Evolutionary conservation across 2,329 filamentous ascomycete species (phyloP), one percentile per base, ranked within the genome.

Genomic region (Fusarium pseudocircinatum): DNA sequence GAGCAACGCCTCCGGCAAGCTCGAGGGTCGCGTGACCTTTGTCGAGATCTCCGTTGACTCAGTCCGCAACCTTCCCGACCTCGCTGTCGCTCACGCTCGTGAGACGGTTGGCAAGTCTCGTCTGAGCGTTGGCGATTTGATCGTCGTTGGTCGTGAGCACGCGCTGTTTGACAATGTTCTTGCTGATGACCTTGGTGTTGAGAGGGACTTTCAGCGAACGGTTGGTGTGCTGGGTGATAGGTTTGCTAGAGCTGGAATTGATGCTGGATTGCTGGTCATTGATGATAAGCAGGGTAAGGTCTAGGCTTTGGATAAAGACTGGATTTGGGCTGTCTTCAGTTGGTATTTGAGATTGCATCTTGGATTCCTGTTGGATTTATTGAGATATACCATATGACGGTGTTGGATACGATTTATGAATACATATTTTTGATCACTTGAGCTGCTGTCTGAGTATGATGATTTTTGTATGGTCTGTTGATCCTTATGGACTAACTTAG

Each of bases 261-360:
- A 79, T 47, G 79, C 80, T 20, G 79, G 79, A 11, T 20, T 82
- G 26, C 60, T 82, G 70, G 72, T 82, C 1, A 77, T 78, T 43
- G 74, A 73, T 30, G 70, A 73, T 14, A 75, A 72, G 16, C 62
- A 68, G 34, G 34, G 24, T 4, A 59, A 42, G 13, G 46, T 22
- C 28, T 73, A 49, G 39, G n/a, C 4, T 28, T 60, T 40, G 18
- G 15, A 18, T 32, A 18, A 4, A 30, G 20, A 34, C n/a, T 43
- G 30, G 6, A 24, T 14, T 42, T 34, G 5, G 20, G 8, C n/a
- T 24, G 24, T 39, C 52, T 42, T 42, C 11, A 4, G 16, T 47
- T 34, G 37, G 37, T 30, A 56, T 50, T 32, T 28, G 36, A 34
- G 40, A 42, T 44, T n/a, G 47, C 0, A 28, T 40, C 9, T 53